Conservation (phyloP, 371 early-diverging fungal genomes). For the Choanephora cucurbitarum region DNA sequence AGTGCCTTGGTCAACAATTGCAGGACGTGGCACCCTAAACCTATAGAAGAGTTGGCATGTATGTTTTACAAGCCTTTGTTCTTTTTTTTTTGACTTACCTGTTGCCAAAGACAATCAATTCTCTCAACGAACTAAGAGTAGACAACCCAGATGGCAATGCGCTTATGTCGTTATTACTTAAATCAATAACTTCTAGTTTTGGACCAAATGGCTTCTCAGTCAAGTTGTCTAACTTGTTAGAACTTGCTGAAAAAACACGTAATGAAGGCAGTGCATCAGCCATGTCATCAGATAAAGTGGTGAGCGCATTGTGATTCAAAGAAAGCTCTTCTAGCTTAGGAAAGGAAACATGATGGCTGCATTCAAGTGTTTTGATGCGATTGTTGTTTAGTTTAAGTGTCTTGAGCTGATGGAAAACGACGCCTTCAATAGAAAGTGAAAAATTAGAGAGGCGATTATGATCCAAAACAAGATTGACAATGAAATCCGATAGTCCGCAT, state of each 20-base stretch:
- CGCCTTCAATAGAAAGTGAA: constrained; percentile 28
- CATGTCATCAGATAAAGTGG: constrained; percentile 44
- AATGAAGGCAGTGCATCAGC: constrained; percentile 49
- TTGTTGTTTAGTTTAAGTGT: constrained; percentile 59
- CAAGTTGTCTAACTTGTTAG: constrained; percentile 56
- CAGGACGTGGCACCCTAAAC: constrained; percentile 67
- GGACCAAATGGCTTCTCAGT: constrained; percentile 46
- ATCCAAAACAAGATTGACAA: constrained; percentile 53
- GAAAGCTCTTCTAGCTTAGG: constrained; percentile 52
- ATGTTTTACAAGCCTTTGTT: neutral
- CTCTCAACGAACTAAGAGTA: constrained; percentile 46
- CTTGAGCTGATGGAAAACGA: constrained; percentile 45
- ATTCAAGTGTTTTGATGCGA: constrained; percentile 36
- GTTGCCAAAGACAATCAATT: constrained; percentile 62
- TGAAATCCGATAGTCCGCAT: constrained; percentile 16
- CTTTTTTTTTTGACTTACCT: constrained; percentile 19
- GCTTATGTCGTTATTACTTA: constrained; percentile 64
- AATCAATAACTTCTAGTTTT: constrained; percentile 45
- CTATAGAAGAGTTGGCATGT: constrained; percentile 12
- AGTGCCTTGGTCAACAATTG: constrained; percentile 67
- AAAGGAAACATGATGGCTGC: constrained; percentile 19
- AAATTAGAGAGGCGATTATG: constrained; percentile 53
- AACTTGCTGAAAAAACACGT: constrained; percentile 43
- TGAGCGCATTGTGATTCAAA: constrained; percentile 46
- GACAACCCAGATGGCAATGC: constrained; percentile 64